phyloP scores from a whole-genome alignment of 768 basidiomycete genomes.

The Mycena leptocephala region DNA sequence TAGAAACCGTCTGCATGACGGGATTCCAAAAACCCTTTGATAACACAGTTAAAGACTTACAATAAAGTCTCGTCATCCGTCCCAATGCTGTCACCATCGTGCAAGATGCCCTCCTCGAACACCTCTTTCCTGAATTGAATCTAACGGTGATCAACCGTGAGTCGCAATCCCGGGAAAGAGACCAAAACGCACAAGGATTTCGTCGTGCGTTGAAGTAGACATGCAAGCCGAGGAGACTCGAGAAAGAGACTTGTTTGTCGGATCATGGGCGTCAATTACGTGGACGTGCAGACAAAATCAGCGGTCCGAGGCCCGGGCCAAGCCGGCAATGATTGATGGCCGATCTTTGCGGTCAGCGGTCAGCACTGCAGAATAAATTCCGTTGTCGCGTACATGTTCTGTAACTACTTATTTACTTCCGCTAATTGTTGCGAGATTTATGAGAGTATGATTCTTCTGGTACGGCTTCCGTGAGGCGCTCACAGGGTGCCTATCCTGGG shows the following conservation, averaged over 20 bases:
- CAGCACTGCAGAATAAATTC: no score
- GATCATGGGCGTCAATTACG: background rate
- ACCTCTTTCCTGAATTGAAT: slow-evolving; percentile 62
- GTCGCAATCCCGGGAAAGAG: no score
- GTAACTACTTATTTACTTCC: background rate
- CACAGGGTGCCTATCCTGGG: slow-evolving; percentile 12
- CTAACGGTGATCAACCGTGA: no score
- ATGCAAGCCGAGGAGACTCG: background rate
- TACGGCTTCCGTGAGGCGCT: slow-evolving; percentile 6
- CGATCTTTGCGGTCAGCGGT: no score
- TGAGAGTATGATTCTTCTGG: background rate
- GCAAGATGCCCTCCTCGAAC: slow-evolving; percentile 67
- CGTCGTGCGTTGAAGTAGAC: slow-evolving; percentile 41
- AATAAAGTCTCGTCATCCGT: slow-evolving; percentile 73
- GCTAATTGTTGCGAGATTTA: background rate
- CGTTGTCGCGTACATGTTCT: no score
- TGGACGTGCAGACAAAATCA: no score
- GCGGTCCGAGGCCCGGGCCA: no score
- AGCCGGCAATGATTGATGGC: no score
- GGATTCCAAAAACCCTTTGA: background rate
- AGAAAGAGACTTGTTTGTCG: background rate
- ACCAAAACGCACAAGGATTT: slow-evolving; percentile 41
- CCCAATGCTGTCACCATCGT: slow-evolving; percentile 75
- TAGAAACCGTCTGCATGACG: slow-evolving; percentile 74
- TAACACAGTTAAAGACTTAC: slow-evolving; percentile 53